Conservation (phyloP, 345 rosid genomes). For the Melaleuca quinquenervia region DNA sequence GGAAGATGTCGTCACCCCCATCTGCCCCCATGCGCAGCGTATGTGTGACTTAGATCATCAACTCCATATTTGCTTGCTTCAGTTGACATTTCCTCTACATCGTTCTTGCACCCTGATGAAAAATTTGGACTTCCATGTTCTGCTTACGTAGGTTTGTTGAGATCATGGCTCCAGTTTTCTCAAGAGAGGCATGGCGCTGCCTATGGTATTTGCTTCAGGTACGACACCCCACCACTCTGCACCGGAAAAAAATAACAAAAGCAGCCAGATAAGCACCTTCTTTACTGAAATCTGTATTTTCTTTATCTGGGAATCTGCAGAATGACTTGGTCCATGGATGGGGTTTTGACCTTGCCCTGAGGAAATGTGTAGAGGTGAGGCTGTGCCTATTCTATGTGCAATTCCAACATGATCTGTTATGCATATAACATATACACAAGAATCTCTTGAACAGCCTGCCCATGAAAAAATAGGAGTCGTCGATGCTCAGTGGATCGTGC, state of each 20-base stretch:
- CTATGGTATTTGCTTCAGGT: slow-evolving; percentile 99
- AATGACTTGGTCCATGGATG: slow-evolving; percentile 99
- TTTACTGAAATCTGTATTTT: not conserved
- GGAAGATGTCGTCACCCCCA: slow-evolving; percentile 89
- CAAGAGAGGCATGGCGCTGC: slow-evolving; percentile 94
- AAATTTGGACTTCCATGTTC: not conserved
- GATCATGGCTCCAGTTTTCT: slow-evolving; percentile 99
- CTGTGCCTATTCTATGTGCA: not conserved
- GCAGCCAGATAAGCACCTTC: not conserved
- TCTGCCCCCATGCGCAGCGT: slow-evolving; percentile 99
- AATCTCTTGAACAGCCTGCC: slow-evolving; percentile 51
- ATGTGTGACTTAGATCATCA: slow-evolving; percentile 12
- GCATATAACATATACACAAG: fast-evolving
- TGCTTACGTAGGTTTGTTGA: slow-evolving; percentile 62
- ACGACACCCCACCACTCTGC: not conserved
- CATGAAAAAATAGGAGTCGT: slow-evolving; percentile 97
- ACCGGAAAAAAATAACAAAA: not conserved
- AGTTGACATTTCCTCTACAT: not conserved
- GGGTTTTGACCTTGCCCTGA: slow-evolving; percentile 93
- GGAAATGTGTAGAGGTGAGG: slow-evolving; percentile 80
- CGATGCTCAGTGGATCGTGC: slow-evolving; percentile 94
- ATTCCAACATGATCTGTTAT: not conserved
- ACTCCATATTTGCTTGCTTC: not conserved
- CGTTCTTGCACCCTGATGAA: not conserved
- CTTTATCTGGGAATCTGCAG: slow-evolving; percentile 24